Base-by-base conservation (phyloP, 2,329 filamentous ascomycete species). In the Xylariaceae sp. region DNA sequence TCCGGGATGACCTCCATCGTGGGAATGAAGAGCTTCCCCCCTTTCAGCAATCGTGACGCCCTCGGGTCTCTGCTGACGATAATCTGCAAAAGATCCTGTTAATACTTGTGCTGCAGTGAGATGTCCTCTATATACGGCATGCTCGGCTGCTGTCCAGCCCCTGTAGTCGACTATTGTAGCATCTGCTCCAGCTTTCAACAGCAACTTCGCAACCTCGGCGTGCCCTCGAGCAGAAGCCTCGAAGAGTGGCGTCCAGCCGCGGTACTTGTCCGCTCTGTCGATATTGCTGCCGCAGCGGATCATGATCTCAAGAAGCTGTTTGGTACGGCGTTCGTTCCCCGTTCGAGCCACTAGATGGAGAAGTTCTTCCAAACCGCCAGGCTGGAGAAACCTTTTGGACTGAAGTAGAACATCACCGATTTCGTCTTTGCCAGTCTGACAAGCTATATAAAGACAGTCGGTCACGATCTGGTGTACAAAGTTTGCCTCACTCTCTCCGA, bases 101-200 rank as follows among this genome's bases (percentile, higher is more conserved):
- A 49, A 39, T 4, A 55, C 40, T 12, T 45, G 48, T 19, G 56
- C 58, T 4, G 63, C 43, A 9, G 41, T 40, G 3, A 63, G 46
- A 40, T 64, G 59, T 7, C 64, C 64, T 38, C 56, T 57, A 38
- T 60, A 62, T 3, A 54, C 56, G 3, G 63, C 62, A 38, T 61
- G 52, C 31, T 66, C 63, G 44, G 55, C 55, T 4, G 64, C 56
- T 11, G 54, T 60, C 63, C 62, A 65, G 4, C 63, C 59, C 4
- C 48, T 29, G 29, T 49, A 31, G 42, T 65, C 61, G 2, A 17
- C 52, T 12, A 15, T 35, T 33, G 34, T 45, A 38, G 26, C 12
- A 42, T 54, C 49, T 9, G 53, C 52, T 32, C 57, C 59, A 15
- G 49, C 53, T 7, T 57, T 41, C 8, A 65, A 39, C 8, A 66